Evolutionary conservation across 73 alveolate species (phyloP).

Genomic region (Paramecium octaurelia): DNA sequence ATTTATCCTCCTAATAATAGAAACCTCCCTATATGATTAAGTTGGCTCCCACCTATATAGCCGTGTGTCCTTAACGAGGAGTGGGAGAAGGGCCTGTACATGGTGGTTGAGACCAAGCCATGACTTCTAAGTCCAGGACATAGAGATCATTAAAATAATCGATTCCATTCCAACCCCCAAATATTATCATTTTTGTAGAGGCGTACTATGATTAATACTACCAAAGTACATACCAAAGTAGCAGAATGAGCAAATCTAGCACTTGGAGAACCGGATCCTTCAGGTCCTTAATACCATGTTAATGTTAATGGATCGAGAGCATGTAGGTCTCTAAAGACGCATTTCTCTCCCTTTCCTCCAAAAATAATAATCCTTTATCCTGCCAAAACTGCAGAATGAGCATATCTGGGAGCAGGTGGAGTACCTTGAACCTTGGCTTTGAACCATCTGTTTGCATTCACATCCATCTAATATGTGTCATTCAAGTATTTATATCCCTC

Average conservation of each 20-base stretch:
- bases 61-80: constrained; percentile 96
- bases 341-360: constrained; percentile 86
- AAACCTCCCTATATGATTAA: constrained; percentile 83
- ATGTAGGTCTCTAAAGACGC: constrained; percentile 92
- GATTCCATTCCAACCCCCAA: constrained; percentile 98
- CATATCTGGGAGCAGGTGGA: constrained; percentile 97
- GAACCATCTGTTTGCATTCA: constrained; percentile 92
- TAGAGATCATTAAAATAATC: constrained; percentile 92
- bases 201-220: constrained; percentile 57
- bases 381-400: constrained; percentile 95
- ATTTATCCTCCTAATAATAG: constrained; percentile 76
- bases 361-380: constrained; percentile 95
- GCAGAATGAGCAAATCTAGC: constrained; percentile 98
- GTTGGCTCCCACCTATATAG: constrained; percentile 94
- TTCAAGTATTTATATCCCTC: constrained; percentile 95
- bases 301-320: constrained; percentile 98
- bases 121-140: constrained; percentile 93
- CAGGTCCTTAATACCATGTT: constrained; percentile 98
- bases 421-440: constrained; percentile 95
- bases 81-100: constrained; percentile 95
- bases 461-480: constrained; percentile 96
- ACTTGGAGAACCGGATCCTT: constrained; percentile 97
- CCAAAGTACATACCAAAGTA: constrained; percentile 52
- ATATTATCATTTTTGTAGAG: constrained; percentile 92
- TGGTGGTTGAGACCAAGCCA: constrained; percentile 97